Conservation (phyloP, 805 yeast genomes). For the Yamadazyma scolyti region DNA sequence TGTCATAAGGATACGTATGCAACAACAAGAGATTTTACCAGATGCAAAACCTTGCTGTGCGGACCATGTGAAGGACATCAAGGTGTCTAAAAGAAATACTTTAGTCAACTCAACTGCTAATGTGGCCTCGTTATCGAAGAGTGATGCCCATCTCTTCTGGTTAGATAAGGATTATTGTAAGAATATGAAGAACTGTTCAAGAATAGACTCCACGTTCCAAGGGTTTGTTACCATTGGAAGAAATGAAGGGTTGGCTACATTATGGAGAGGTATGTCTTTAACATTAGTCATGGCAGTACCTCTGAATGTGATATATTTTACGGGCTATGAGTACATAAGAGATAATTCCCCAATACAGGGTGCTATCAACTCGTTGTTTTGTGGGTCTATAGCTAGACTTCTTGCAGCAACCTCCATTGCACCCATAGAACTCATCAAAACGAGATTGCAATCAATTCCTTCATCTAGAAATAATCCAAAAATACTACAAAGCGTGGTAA, state of each 20-base stretch:
- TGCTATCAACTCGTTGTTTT: constrained; percentile 63
- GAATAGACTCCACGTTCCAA: constrained; percentile 66
- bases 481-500: constrained; percentile 44
- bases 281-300: constrained; percentile 89
- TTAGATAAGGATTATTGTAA: constrained; percentile 28
- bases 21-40: constrained; percentile 66
- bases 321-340: constrained; percentile 85
- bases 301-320: constrained; percentile 87
- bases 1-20: constrained; percentile 71
- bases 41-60: constrained; percentile 22
- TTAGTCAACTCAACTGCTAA: constrained; percentile 14
- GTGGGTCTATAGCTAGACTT: constrained; percentile 82
- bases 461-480: constrained; percentile 27
- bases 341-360: constrained; percentile 52
- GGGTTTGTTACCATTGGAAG: constrained; percentile 64
- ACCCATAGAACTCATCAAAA: constrained; percentile 83
- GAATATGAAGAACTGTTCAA: constrained; percentile 37
- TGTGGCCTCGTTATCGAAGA: constrained; percentile 31
- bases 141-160: constrained; percentile 23
- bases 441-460: constrained; percentile 88
- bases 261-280: constrained; percentile 87
- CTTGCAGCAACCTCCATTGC: constrained; percentile 82
- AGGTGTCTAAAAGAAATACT: constrained; percentile 10
- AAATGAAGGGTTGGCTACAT: constrained; percentile 70
- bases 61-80: constrained; percentile 8